Evolutionary conservation across 2,329 filamentous ascomycete species (phyloP), one percentile per base, ranked within the genome.

Genomic region (Alternaria sp.): DNA sequence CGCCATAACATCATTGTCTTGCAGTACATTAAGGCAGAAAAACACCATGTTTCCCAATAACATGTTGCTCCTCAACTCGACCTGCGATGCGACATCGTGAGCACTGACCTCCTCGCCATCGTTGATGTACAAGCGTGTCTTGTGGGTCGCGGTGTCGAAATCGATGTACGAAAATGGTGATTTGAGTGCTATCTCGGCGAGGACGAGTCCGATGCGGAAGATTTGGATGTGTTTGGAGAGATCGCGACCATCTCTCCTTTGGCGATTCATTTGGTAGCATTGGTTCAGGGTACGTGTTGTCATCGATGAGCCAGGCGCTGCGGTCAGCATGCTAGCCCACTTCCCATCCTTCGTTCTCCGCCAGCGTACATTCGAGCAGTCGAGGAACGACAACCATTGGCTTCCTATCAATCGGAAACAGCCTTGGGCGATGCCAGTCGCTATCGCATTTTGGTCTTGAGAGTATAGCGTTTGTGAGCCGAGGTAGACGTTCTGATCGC

Each of bases 141-240:
- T 66, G 20, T 61, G 55, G 1, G 68, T 57, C 6, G 15, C 8
- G 0, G 50, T 23, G 21, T 74, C 66, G 20, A 67, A 68, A 15
- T 68, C 63, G 11, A 74, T 63, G 50, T 69, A 69, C 1, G 63
- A 61, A 20, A 74, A 61, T 5, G 67, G 60, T 0, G 63, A 49
- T 46, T 72, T 70, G 43, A 76, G 66, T 10, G 69, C 69, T 5
- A 75, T 53, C 53, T 74, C 72, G 3, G 69, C 62, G 20, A 76
- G 56, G 2, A 76, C 66, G 9, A 76, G 68, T 6, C 74, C 73
- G 26, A 75, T 67, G 44, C 73, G 67, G 67, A 75, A 75, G 43
- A 76, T 71, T 1, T 76, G 73, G 2, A 66, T 58, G 25, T 73
- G 71, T 25, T 68, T 71, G 4, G 59, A 58, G 1, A 74, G 60